Conservation (phyloP, 169 alveolate species). For the Neospora caninum region DNA sequence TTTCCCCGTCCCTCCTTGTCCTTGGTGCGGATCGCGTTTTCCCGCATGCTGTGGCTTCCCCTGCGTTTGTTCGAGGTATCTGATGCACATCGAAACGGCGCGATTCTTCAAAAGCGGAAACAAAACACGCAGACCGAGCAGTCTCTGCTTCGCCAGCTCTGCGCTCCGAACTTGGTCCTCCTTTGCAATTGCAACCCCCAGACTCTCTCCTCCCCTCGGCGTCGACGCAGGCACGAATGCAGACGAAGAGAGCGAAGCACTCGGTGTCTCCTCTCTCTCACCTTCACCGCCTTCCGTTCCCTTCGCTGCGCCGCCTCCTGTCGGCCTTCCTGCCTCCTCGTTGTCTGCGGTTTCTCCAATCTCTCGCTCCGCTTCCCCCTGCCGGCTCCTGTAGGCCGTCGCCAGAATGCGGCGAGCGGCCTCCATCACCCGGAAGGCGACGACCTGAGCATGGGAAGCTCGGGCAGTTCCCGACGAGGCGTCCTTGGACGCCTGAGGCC, state of each 20-base stretch:
- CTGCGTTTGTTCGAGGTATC: not conserved
- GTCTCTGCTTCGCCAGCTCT: not conserved
- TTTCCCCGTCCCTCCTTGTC: not conserved
- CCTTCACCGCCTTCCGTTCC: too few species aligned
- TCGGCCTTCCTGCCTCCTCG: too few species aligned
- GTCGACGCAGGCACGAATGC: not conserved
- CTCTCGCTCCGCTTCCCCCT: not conserved
- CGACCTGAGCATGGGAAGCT: not conserved
- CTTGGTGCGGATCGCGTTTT: not conserved
- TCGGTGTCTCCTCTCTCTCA: too few species aligned
- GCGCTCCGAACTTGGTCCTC: not conserved
- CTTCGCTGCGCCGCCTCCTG: too few species aligned
- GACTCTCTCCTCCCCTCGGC: not conserved
- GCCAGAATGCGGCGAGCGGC: not conserved
- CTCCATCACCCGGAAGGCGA: not conserved
- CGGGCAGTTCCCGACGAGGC: not conserved
- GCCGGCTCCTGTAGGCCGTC: not conserved
- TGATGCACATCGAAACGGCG: not conserved
- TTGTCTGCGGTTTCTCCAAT: too few species aligned
- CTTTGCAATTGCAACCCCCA: not conserved
- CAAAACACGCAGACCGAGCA: not conserved
- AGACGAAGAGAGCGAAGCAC: not conserved
- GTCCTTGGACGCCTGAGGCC: too few species aligned
- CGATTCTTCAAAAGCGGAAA: not conserved
- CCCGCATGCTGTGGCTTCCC: not conserved